Percentiles rank a stretch among this genome's conserved stretches.
phyloP scores from a whole-genome alignment of 1,139 yeast species.

The Taphrina wiesneri region DNA sequence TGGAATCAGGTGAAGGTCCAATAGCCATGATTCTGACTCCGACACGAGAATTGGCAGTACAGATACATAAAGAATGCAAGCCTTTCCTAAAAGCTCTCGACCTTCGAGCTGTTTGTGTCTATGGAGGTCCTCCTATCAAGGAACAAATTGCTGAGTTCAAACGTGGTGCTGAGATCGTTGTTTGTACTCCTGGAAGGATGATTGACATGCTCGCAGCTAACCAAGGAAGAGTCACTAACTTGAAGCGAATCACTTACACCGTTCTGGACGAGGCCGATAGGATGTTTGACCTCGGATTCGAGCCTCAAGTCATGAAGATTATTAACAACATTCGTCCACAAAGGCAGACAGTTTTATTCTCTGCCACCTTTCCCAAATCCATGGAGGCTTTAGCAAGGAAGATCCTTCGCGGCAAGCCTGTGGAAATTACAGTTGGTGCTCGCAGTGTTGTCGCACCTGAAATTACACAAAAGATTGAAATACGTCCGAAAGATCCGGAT shows the following conservation, averaged over 20 bases:
- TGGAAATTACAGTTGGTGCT: conserved; percentile 80
- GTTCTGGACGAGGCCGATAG: conserved; percentile 97
- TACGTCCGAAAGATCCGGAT: conserved; percentile 51
- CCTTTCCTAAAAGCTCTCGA: conserved; percentile 57
- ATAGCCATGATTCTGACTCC: conserved; percentile 82
- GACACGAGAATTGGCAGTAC: conserved; percentile 88
- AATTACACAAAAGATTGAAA: conserved; percentile 68
- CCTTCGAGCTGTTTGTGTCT: conserved; percentile 71
- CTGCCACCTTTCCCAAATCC: conserved; percentile 82
- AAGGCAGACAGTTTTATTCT: conserved; percentile 85
- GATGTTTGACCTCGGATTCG: conserved; percentile 96
- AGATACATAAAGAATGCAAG: conserved; percentile 68
- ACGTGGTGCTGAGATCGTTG: conserved; percentile 75
- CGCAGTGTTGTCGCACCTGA: conserved; percentile 81
- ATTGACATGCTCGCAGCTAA: conserved; percentile 87
- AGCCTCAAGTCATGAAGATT: conserved; percentile 88
- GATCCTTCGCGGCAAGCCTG: conserved; percentile 57
- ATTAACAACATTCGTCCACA: conserved; percentile 79
- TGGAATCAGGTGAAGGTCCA: conserved; percentile 67
- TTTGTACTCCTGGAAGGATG: conserved; percentile 94
- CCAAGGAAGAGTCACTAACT: conserved; percentile 71
- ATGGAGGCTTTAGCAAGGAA: conserved; percentile 74
- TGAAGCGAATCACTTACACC: conserved; percentile 70
- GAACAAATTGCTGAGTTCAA: conserved; percentile 78
- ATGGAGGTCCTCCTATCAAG: conserved; percentile 90